A percentile compares a stretch with the other conserved stretches of the same genome.
Conservation (phyloP, 257 asterid genomes). For the Cinchona pubescens region DNA sequence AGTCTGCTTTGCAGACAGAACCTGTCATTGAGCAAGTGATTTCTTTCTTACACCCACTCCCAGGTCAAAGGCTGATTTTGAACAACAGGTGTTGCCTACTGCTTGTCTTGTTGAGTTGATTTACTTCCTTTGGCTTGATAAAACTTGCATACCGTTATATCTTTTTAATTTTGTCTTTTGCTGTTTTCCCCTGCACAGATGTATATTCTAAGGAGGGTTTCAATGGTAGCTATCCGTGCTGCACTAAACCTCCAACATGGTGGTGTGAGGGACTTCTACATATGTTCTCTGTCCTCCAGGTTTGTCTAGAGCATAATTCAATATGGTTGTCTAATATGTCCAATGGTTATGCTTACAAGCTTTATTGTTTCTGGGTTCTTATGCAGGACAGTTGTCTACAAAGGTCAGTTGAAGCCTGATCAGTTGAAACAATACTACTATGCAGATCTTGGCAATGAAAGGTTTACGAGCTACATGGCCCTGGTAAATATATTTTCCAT, state of each 20-base stretch:
- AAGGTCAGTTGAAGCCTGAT: conserved; percentile 94
- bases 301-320: conserved; percentile 23
- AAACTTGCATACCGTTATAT: neutral
- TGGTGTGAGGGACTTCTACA: conserved; percentile 75
- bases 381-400: conserved; percentile 90
- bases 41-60: conserved; percentile 85
- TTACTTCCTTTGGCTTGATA: neutral
- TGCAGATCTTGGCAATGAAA: conserved; percentile 99
- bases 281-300: conserved; percentile 98
- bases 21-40: conserved; percentile 94
- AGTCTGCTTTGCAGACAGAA: conserved; percentile 93
- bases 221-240: conserved; percentile 99
- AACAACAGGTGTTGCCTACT: conserved; percentile 68
- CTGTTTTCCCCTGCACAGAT: conserved; percentile 42
- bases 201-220: conserved; percentile 92
- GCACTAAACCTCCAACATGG: conserved; percentile 97
- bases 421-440: conserved; percentile 86
- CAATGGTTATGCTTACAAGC: conserved; percentile 1
- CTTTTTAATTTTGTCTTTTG: conserved; percentile 6
- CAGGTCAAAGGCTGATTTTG: conserved; percentile 75
- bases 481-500: conserved; percentile 96
- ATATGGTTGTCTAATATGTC: neutral
- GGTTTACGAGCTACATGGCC: conserved; percentile 99
- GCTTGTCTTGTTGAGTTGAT: conserved; percentile 3
- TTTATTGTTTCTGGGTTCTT: conserved; percentile 15